Percentiles rank a stretch among this genome's conserved stretches.
Evolutionary conservation across 2,329 filamentous ascomycete genomes (phyloP).

Genomic region (Chaetomiaceae sp.): DNA sequence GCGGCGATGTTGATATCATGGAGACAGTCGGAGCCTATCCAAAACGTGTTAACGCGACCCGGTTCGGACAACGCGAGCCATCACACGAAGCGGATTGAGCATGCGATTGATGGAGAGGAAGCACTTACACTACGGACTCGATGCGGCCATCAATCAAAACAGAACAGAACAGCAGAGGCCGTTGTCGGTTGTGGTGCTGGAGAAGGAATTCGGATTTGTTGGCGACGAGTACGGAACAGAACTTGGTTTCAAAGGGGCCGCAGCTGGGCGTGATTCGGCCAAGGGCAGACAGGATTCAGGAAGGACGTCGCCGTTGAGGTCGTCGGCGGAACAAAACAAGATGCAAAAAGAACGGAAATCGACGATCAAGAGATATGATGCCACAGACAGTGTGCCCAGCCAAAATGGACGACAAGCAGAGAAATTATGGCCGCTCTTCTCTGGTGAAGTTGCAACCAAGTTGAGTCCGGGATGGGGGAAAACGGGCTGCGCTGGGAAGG

Average conservation of each 20-base stretch:
- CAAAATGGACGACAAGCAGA: not conserved
- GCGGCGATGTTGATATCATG: not conserved
- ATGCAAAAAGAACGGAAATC: not conserved
- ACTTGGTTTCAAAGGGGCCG: not conserved
- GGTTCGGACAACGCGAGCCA: not conserved
- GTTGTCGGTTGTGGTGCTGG: no score
- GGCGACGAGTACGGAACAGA: not conserved
- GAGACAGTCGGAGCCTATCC: not conserved
- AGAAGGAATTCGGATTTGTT: not conserved
- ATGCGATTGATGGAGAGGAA: no score
- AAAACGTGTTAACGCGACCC: not conserved
- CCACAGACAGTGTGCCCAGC: not conserved
- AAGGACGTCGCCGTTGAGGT: not conserved
- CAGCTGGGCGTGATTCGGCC: not conserved
- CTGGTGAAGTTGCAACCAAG: not conserved
- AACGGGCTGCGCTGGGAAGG: not conserved
- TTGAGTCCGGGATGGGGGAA: not conserved
- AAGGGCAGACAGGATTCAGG: not conserved
- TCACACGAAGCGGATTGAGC: no score
- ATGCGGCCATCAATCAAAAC: not conserved
- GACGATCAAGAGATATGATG: not conserved
- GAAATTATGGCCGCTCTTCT: not conserved
- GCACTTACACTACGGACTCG: constrained; percentile 7
- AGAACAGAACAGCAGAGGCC: no score
- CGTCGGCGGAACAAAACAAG: not conserved